Percentiles rank a stretch among this genome's conserved stretches.
Evolutionary conservation across 768 basidiomycete genomes (phyloP).

Genomic region (Tephrocybe sp.): DNA sequence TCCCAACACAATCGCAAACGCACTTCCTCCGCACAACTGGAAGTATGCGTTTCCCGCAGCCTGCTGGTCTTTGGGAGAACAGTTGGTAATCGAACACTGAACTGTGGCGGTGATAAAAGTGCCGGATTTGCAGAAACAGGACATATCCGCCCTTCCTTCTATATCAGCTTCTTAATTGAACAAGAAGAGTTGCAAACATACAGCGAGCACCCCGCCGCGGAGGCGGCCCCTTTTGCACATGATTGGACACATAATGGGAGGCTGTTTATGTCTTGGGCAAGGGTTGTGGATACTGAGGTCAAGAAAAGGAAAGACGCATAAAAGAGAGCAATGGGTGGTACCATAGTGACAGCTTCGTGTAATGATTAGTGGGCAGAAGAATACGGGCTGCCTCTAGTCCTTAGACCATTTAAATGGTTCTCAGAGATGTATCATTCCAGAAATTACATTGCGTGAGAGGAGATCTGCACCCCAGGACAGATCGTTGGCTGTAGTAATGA

Average conservation of each 20-base stretch:
- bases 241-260: neutral
- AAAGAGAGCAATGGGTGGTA: too few species aligned
- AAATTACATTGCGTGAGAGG: too few species aligned
- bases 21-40: neutral
- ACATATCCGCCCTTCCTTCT: neutral
- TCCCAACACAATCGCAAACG: neutral
- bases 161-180: neutral
- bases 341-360: too few species aligned
- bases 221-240: neutral
- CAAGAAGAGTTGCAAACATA: neutral
- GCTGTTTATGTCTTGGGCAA: neutral
- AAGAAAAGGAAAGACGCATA: too few species aligned
- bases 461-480: too few species aligned
- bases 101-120: neutral
- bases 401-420: too few species aligned
- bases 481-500: too few species aligned
- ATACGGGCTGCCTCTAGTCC: too few species aligned
- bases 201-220: neutral
- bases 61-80: neutral
- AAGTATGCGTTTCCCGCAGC: neutral
- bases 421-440: too few species aligned
- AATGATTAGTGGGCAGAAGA: too few species aligned
- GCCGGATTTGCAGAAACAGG: neutral
- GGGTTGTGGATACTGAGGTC: too few species aligned
- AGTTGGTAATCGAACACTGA: neutral